Conservation (phyloP, 2,329 filamentous ascomycete species). For the Lasiodiplodia theobromae region DNA sequence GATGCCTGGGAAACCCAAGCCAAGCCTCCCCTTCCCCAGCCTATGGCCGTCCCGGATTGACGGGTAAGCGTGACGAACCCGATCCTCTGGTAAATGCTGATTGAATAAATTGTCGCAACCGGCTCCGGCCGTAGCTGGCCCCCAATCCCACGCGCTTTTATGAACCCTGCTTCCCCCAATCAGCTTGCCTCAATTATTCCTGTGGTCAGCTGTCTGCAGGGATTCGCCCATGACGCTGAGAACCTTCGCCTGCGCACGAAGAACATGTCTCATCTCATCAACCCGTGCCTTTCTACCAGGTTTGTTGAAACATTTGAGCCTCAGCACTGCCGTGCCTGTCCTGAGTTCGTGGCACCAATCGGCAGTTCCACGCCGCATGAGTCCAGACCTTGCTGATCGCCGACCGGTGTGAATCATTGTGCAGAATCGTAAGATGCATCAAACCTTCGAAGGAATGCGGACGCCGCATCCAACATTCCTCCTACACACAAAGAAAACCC, state of each 20-base stretch:
- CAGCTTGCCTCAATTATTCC: neutral
- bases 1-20: neutral
- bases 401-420: neutral
- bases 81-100: neutral
- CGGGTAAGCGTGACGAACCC: conserved; percentile 26
- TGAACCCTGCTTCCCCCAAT: neutral
- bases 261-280: neutral
- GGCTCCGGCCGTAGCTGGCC: conserved; percentile 12
- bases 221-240: neutral
- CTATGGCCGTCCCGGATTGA: conserved; percentile 22
- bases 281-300: neutral
- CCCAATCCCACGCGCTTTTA: neutral
- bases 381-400: conserved; percentile 12
- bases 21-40: neutral
- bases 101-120: conserved; percentile 6
- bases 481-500: neutral
- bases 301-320: conserved; percentile 12
- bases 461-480: neutral
- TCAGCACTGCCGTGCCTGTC: conserved; percentile 12
- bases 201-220: neutral
- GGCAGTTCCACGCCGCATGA: neutral
- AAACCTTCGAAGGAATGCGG: neutral
- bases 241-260: neutral
- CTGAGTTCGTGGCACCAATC: conserved; percentile 21
- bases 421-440: conserved; percentile 1